phyloP scores from a whole-genome alignment of 495 filamentous ascomycete genomes.

The Jackrogersella minutella region DNA sequence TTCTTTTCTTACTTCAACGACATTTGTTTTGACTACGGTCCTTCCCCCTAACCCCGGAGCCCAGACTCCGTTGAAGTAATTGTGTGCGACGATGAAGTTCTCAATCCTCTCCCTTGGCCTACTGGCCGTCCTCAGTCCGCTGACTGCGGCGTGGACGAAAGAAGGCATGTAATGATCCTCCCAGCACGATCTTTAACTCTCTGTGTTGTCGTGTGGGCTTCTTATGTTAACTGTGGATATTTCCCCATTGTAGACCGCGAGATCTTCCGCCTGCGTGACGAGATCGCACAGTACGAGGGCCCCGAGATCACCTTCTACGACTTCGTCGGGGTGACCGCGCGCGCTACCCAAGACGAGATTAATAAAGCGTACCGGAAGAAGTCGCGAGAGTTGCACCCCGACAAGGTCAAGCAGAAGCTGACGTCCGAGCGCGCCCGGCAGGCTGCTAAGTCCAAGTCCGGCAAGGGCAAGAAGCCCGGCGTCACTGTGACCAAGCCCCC shows the following conservation, averaged over 20 bases:
- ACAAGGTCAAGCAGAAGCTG: constrained; percentile 90
- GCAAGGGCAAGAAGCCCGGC: constrained; percentile 62
- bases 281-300: constrained; percentile 79
- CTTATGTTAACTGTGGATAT: constrained; percentile 9
- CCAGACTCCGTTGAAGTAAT: constrained; percentile 53
- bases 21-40: background rate
- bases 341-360: constrained; percentile 85
- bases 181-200: background rate
- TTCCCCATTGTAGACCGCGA: constrained; percentile 80
- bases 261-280: constrained; percentile 93
- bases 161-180: constrained; percentile 66
- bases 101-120: constrained; percentile 62
- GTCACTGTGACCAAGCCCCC: constrained; percentile 76
- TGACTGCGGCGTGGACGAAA: constrained; percentile 80
- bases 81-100: constrained; percentile 59
- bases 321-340: constrained; percentile 76
- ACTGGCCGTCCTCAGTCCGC: constrained; percentile 64
- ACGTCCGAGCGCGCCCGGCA: constrained; percentile 72
- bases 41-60: background rate
- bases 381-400: constrained; percentile 82
- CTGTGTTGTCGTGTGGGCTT: constrained; percentile 2
- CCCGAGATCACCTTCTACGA: constrained; percentile 91
- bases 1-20: background rate
- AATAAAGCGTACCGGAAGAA: constrained; percentile 93
- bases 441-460: constrained; percentile 55